Evolutionary conservation across 495 filamentous ascomycete genomes (phyloP).

Genomic region (Neurospora tetraspora): DNA sequence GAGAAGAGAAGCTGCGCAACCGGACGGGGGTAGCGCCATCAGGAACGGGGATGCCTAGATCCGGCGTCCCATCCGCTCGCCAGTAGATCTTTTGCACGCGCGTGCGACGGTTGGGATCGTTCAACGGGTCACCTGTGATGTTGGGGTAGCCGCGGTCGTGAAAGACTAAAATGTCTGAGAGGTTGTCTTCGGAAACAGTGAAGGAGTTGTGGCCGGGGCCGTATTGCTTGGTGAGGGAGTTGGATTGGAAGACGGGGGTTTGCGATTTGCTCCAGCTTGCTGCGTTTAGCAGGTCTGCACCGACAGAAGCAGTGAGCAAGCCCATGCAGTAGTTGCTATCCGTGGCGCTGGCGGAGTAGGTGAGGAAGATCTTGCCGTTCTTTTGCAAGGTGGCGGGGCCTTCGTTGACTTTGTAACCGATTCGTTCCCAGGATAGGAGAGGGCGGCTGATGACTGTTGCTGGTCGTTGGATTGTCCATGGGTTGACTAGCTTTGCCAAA

Average conservation of each 20-base stretch:
- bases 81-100: conserved; percentile 37
- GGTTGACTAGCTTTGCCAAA: conserved; percentile 14
- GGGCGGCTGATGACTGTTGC: conserved; percentile 34
- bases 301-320: conserved; percentile 34
- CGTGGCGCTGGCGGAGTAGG: conserved; percentile 37
- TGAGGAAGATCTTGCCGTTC: conserved; percentile 36
- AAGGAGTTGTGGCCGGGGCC: conserved; percentile 47
- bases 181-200: conserved; percentile 38
- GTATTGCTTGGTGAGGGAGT: conserved; percentile 29
- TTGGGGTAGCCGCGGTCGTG: conserved; percentile 36
- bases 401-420: conserved; percentile 45
- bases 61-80: conserved; percentile 35
- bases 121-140: conserved; percentile 20
- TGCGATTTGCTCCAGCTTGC: conserved; percentile 34
- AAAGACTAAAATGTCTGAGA: conserved; percentile 39
- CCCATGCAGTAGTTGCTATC: conserved; percentile 41
- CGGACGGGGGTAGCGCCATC: conserved; percentile 14
- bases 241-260: conserved; percentile 21
- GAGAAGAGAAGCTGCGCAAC: neutral
- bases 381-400: conserved; percentile 35
- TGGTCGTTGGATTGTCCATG: conserved; percentile 17
- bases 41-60: conserved; percentile 31
- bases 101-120: conserved; percentile 39
- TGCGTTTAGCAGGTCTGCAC: conserved; percentile 25
- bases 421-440: conserved; percentile 36